A percentile compares a stretch with the other conserved stretches of the same genome.
Evolutionary conservation across 1,139 yeast species (phyloP).

Genomic region (Sugiyamaella grinbergsii): DNA sequence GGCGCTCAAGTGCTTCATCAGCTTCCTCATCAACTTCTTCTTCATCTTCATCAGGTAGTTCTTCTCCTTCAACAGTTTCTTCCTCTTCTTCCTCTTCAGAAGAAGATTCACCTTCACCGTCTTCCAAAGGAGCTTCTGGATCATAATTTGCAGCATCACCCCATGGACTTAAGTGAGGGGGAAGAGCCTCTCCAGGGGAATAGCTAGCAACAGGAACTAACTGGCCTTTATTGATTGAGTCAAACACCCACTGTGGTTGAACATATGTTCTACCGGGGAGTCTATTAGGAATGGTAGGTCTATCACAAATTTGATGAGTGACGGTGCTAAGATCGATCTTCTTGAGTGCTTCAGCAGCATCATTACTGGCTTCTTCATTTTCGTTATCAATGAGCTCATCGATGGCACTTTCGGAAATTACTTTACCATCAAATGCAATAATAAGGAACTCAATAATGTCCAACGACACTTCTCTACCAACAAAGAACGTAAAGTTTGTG

Average conservation of each 20-base stretch:
- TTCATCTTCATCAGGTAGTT: constrained; percentile 50
- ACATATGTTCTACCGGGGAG: constrained; percentile 91
- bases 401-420: constrained; percentile 82
- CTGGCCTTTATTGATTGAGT: constrained; percentile 76
- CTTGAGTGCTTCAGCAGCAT: constrained; percentile 34
- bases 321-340: constrained; percentile 65
- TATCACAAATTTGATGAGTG: constrained; percentile 92
- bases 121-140: constrained; percentile 60
- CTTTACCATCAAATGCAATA: constrained; percentile 82
- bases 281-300: constrained; percentile 76
- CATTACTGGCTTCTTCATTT: constrained; percentile 37
- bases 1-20: constrained; percentile 54
- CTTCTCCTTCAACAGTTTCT: constrained; percentile 46
- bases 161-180: constrained; percentile 99
- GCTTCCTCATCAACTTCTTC: constrained; percentile 47
- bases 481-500: constrained; percentile 72
- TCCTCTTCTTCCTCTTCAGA: constrained; percentile 55
- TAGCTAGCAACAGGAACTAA: constrained; percentile 76
- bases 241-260: constrained; percentile 99
- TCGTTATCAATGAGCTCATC: constrained; percentile 62
- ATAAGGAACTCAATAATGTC: constrained; percentile 88
- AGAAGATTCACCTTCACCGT: constrained; percentile 46
- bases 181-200: constrained; percentile 92
- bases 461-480: constrained; percentile 95
- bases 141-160: constrained; percentile 81